phyloP scores from a whole-genome alignment of 2,329 filamentous ascomycete species.

The Ophiostoma montium region DNA sequence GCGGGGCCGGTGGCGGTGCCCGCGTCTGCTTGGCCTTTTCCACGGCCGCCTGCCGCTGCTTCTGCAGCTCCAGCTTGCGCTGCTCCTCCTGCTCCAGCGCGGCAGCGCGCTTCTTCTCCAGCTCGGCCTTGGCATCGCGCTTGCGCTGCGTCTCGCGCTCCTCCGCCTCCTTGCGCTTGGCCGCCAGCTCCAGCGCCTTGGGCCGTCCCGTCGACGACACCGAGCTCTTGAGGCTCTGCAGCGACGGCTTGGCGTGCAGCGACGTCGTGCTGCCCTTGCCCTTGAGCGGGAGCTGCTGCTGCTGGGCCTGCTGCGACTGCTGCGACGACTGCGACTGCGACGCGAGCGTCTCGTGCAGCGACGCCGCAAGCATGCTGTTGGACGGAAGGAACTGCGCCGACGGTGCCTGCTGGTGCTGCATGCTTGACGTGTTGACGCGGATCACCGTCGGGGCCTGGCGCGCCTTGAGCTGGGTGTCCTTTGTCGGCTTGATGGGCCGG shows the following conservation, averaged over 20 bases:
- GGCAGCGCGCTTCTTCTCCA: slow-evolving; percentile 61
- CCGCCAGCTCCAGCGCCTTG: slow-evolving; percentile 60
- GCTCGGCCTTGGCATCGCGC: slow-evolving; percentile 65
- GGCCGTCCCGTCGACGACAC: slow-evolving; percentile 49
- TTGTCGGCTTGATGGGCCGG: slow-evolving; percentile 47
- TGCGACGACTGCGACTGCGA: too few species aligned
- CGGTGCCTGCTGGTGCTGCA: slow-evolving; percentile 33
- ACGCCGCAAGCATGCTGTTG: slow-evolving; percentile 42
- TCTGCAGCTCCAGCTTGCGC: slow-evolving; percentile 46
- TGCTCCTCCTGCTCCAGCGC: slow-evolving; percentile 48
- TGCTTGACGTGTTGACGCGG: slow-evolving; percentile 49
- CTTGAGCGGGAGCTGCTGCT: slow-evolving; percentile 32
- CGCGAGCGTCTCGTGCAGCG: slow-evolving; percentile 39
- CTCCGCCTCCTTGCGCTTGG: slow-evolving; percentile 73
- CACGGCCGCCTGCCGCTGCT: slow-evolving; percentile 45
- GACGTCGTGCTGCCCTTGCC: slow-evolving; percentile 56
- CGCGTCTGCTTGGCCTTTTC: slow-evolving; percentile 52
- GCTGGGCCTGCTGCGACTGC: too few species aligned
- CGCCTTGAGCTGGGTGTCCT: slow-evolving; percentile 41
- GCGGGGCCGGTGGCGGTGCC: slow-evolving; percentile 45
- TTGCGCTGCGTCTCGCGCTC: slow-evolving; percentile 68
- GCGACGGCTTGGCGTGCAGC: slow-evolving; percentile 42
- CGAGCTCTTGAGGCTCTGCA: slow-evolving; percentile 50
- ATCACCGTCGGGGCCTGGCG: slow-evolving; percentile 61
- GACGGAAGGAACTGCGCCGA: slow-evolving; percentile 42